A percentile compares a stretch with the other conserved stretches of the same genome.
Conservation (phyloP, 805 yeast genomes). For the Candida insectalens region DNA sequence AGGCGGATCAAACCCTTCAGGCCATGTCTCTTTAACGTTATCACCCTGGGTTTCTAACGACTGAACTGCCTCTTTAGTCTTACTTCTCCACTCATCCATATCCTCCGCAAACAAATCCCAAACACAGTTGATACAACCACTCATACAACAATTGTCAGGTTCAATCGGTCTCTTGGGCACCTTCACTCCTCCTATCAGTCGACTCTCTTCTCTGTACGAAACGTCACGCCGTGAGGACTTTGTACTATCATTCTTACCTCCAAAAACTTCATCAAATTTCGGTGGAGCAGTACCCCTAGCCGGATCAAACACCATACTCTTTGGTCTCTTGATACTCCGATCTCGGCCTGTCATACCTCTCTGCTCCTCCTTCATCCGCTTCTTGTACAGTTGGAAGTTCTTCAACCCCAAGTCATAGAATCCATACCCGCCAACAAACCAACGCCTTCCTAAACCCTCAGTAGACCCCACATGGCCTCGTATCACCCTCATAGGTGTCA, state of each 20-base stretch:
- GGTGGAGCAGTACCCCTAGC: constrained; percentile 9
- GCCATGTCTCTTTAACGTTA: constrained; percentile 51
- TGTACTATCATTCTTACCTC: constrained; percentile 20
- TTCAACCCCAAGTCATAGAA: constrained; percentile 6
- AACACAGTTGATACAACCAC: constrained; percentile 94
- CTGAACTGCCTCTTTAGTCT: constrained; percentile 48
- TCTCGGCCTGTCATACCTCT: not conserved
- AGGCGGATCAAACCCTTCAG: constrained; percentile 53
- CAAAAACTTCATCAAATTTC: constrained; percentile 20
- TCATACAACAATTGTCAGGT: constrained; percentile 96
- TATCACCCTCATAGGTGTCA: too few species aligned
- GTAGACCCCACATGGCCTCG: too few species aligned
- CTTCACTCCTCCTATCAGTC: constrained; percentile 48
- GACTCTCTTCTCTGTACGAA: constrained; percentile 23
- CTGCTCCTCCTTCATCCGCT: not conserved
- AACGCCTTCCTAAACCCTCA: too few species aligned
- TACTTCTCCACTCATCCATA: constrained; percentile 65
- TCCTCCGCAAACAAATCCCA: constrained; percentile 94
- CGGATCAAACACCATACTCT: constrained; percentile 19
- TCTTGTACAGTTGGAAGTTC: not conserved
- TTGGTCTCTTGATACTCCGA: constrained; percentile 1
- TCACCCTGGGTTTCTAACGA: constrained; percentile 27
- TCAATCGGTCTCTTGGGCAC: constrained; percentile 83
- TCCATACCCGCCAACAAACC: constrained; percentile 1
- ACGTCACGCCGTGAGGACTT: constrained; percentile 28